Evolutionary conservation across 164 flowering plant genomes (phyloP), one percentile per base, ranked within the genome.

Genomic region (Amborella trichopoda): DNA sequence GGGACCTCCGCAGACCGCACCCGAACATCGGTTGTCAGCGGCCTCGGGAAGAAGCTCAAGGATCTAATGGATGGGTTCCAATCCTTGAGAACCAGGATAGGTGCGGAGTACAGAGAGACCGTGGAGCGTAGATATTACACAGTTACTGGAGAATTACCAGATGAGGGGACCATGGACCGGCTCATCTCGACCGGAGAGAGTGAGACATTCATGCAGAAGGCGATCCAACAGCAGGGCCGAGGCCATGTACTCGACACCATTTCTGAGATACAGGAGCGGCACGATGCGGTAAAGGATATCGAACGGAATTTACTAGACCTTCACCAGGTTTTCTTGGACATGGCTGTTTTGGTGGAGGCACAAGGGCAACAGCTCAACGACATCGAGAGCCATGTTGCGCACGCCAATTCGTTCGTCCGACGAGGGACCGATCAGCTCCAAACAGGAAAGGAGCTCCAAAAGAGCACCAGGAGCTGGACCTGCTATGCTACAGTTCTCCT

Each of bases 311-410:
- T 68, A 17, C 49, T 64, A 5, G 68, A 68, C 49, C 63, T 68
- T 6, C 68, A 64, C 44, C 72, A 68, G 54, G 66, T 61, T 6
- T 68, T 68, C 56, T 40, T 64, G 6, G 72, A 68, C 60, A 68
- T 68, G 72, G 66, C 66, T 26, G 66, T 60, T 0, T 50, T 64
- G 43, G 72, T 68, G 8, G 68, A 68, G 26, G 57, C 63, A 4
- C 69, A 68, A 33, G 72, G 72, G 11, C 66, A 68, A 37, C 66
- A 68, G 45, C 63, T 68, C 18, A 59, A 68, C 18, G 52, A 68
- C 41, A 64, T 68, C 13, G 72, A 68, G 33, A 55, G 52, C 49
- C 64, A 68, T 23, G 68, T 68, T 1, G 59, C 56, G 3, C 63
- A 53, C 18, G 72, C 68, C 24, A 59, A 38, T 32, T 56, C 65